Percentiles rank a stretch among this genome's conserved stretches.
phyloP scores from a whole-genome alignment of 768 basidiomycete species.

The Crucibulum laeve region DNA sequence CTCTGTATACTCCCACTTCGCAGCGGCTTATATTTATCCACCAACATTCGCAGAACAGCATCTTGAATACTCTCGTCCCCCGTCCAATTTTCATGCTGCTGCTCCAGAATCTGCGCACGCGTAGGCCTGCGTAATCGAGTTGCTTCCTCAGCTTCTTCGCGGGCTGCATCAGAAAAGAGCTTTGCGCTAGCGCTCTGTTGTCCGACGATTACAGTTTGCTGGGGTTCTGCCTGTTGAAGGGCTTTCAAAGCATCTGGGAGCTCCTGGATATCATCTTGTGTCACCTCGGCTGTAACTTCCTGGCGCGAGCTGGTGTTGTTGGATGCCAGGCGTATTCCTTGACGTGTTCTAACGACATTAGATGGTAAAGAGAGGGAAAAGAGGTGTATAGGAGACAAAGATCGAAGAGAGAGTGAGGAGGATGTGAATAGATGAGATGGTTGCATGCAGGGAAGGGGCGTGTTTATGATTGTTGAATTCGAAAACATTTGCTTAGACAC shows the following conservation, averaged over 20 bases:
- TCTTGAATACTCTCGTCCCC: constrained; percentile 71
- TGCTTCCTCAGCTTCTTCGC: constrained; percentile 39
- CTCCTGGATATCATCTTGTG: too few species aligned
- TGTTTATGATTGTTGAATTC: neutral
- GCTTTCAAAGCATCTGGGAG: too few species aligned
- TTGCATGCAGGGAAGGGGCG: constrained; percentile 13
- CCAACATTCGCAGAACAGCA: constrained; percentile 76
- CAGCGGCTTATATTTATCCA: constrained; percentile 84
- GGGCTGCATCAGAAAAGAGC: constrained; percentile 61
- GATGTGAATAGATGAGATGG: neutral
- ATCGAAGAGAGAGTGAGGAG: neutral
- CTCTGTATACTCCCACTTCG: constrained; percentile 53
- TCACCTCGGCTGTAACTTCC: too few species aligned
- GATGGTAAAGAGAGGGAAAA: constrained; percentile 1
- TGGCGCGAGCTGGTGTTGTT: too few species aligned
- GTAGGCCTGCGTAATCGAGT: constrained; percentile 9
- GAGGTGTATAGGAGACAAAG: too few species aligned
- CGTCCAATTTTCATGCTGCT: constrained; percentile 65
- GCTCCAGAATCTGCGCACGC: constrained; percentile 23
- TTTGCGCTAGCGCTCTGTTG: constrained; percentile 46
- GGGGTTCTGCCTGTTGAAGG: too few species aligned
- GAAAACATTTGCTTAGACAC: neutral
- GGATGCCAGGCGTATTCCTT: too few species aligned
- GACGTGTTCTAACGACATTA: too few species aligned
- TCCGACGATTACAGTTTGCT: neutral